A percentile compares a stretch with the other conserved stretches of the same genome.
phyloP scores from a whole-genome alignment of 2,329 filamentous ascomycete species.

The Chaetothyriales sp. region DNA sequence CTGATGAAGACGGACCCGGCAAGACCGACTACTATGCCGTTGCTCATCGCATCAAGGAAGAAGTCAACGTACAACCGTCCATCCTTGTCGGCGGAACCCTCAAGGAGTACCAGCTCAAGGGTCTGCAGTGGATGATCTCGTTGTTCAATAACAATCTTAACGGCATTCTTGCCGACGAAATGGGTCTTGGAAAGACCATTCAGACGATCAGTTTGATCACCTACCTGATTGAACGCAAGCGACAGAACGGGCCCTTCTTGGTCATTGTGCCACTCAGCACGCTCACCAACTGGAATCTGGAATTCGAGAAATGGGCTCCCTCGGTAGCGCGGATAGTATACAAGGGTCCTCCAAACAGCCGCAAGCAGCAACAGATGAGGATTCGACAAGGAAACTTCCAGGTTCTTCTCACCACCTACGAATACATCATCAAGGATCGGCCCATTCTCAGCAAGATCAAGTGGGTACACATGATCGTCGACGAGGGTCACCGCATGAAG shows the following conservation, averaged over 20 bases:
- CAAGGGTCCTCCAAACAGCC: constrained; percentile 78
- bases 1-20: constrained; percentile 47
- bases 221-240: constrained; percentile 91
- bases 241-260: constrained; percentile 78
- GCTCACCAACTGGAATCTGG: constrained; percentile 93
- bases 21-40: constrained; percentile 99
- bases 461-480: constrained; percentile 99
- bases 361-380: constrained; percentile 82
- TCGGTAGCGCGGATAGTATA: constrained; percentile 78
- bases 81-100: constrained; percentile 84
- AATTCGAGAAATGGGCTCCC: constrained; percentile 98
- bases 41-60: constrained; percentile 88
- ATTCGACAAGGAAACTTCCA: constrained; percentile 94
- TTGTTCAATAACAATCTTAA: constrained; percentile 99
- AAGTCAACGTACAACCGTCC: constrained; percentile 63
- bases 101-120: constrained; percentile 97
- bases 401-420: constrained; percentile 90
- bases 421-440: constrained; percentile 98
- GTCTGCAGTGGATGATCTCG: constrained; percentile 98
- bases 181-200: constrained; percentile 99
- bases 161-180: constrained; percentile 95
- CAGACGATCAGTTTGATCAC: constrained; percentile 97
- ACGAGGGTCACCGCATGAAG: constrained; percentile 99
- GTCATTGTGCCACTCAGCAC: constrained; percentile 96
- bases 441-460: constrained; percentile 95